Base-by-base conservation (phyloP, 352 stramenopile genomes). In the Aphanomyces astaci region DNA sequence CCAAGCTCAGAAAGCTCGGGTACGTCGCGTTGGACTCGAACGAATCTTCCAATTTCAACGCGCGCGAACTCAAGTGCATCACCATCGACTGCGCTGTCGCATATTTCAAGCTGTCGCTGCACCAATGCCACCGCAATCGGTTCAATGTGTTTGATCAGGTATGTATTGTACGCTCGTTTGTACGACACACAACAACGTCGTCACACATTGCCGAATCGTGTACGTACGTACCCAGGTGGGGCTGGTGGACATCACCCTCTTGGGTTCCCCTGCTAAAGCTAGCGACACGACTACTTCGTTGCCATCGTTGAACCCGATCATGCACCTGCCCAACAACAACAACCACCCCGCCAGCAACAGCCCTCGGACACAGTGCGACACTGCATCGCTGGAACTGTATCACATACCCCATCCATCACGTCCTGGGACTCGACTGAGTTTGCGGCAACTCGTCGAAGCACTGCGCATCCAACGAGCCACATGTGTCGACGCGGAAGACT, bases 71-170 rank as follows among this genome's bases (percentile, higher is more conserved):
- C 46, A 83, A 87, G 71, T 75, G 76, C 36, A 72, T 88, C 4
- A 65, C 70, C 3, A 56, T 86, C 1, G 72, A 64, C 17, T 17
- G 46, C 0, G 67, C 66, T 27, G 48, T 82, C 30, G 75, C 74
- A 24, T 73, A 77, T 2, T 56, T 88, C 32, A 72, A 75, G 31
- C 67, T 88, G 27, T 62, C 82, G 24, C 33, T 88, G 17, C 80
- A 84, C 48, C 51, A 67, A 2, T 83, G 77, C 57, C 75, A 88
- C 63, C 43, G 73, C 13, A 75, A 82, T 59, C 54, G 30, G 19
- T 43, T 60, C 11, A 88, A 88, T 30, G 30, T 84, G 1, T 88
- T 82, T 54, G 76, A 81, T 56, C 80, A 88, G 68, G 77, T 88
- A n/a, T n/a, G n/a, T n/a, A n/a, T n/a, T n/a, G n/a, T n/a, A n/a